Conservation (phyloP, 495 filamentous ascomycete species). For the Aspergillus steynii region DNA sequence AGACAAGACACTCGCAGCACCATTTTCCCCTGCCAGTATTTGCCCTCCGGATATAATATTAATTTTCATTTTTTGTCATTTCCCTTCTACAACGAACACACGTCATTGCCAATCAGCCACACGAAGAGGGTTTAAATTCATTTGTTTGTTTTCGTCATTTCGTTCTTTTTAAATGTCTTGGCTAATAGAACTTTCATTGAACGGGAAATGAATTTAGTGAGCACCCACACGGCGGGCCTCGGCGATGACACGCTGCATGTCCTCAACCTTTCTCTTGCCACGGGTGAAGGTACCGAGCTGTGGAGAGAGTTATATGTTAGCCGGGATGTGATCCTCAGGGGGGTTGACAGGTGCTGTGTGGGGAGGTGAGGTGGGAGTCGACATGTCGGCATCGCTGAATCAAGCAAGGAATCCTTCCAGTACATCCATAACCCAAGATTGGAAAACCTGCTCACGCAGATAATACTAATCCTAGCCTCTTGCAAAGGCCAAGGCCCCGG, state of each 20-base stretch:
- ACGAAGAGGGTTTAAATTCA: conserved; percentile 6
- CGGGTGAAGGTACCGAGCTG: conserved; percentile 95
- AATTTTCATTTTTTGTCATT: conserved; percentile 1
- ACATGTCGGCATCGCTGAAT: neutral
- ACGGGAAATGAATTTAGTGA: conserved; percentile 62
- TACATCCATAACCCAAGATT: neutral
- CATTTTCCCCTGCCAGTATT: neutral
- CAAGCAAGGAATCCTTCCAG: neutral
- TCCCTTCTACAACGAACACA: conserved; percentile 8
- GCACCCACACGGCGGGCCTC: conserved; percentile 78
- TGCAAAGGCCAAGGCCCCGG: neutral
- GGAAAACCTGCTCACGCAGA: neutral
- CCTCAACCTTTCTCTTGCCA: conserved; percentile 98
- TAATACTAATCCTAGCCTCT: neutral
- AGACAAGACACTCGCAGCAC: neutral
- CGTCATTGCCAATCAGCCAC: conserved; percentile 8
- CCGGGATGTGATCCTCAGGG: neutral
- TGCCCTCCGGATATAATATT: neutral
- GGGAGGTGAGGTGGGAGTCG: neutral
- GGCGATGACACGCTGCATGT: conserved; percentile 94
- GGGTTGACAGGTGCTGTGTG: neutral
- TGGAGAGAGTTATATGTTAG: conserved; percentile 7
- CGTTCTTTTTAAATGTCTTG: conserved; percentile 16
- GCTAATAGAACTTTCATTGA: conserved; percentile 28
- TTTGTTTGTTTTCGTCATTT: conserved; percentile 16